Percentiles rank a stretch among this genome's conserved stretches.
These are phyloP conservation scores for Clavariopsis aquatica DNA, from an alignment of 495 filamentous ascomycete species.

Conservation along the genomic window DNA sequence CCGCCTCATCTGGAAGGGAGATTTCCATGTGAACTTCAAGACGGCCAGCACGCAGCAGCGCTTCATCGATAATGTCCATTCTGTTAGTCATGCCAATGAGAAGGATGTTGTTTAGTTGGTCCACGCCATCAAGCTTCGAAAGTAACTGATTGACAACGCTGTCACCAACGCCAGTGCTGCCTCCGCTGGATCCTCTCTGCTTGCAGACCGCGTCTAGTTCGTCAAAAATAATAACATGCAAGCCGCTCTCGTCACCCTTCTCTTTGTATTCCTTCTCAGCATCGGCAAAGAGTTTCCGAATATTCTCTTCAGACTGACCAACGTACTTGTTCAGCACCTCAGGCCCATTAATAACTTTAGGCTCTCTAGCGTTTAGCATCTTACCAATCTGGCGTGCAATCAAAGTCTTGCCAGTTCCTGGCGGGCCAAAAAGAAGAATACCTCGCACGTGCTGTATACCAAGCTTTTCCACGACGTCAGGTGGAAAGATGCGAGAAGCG, in stretches of 20 bases:
- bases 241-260: constrained; percentile 90
- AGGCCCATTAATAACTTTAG: constrained; percentile 97
- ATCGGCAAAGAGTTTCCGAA: constrained; percentile 95
- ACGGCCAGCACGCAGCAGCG: constrained; percentile 88
- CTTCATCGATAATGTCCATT: constrained; percentile 99
- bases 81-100: constrained; percentile 99
- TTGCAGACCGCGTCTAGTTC: constrained; percentile 98
- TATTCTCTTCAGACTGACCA: constrained; percentile 96
- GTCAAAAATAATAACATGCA: constrained; percentile 99
- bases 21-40: constrained; percentile 98
- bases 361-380: constrained; percentile 94
- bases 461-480: constrained; percentile 84
- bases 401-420: constrained; percentile 95
- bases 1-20: constrained; percentile 84
- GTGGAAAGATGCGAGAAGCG: constrained; percentile 93
- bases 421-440: constrained; percentile 90
- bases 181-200: constrained; percentile 86
- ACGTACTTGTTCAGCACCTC: constrained; percentile 99
- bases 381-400: constrained; percentile 98
- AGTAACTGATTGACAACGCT: constrained; percentile 98
- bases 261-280: constrained; percentile 99
- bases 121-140: constrained; percentile 96
- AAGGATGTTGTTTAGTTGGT: constrained; percentile 98
- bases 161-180: constrained; percentile 94
- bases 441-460: constrained; percentile 97